phyloP scores from a whole-genome alignment of 176 grass and related monocot species.

The Lolium rigidum region DNA sequence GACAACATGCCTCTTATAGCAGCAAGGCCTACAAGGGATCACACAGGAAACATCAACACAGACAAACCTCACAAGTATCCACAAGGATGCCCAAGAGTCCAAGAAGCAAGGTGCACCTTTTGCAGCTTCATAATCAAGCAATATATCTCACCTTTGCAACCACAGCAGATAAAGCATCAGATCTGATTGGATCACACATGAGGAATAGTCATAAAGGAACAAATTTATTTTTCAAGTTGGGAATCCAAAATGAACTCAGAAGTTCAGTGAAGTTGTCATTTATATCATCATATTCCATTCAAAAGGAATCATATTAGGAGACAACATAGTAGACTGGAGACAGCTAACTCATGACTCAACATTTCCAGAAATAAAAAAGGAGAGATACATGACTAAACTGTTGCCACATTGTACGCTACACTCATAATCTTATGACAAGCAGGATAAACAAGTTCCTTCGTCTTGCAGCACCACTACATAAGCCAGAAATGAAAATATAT shows the following conservation, averaged over 20 bases:
- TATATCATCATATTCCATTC: too few species aligned
- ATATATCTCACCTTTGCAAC: conserved; percentile 6
- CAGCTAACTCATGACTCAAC: too few species aligned
- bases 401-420: too few species aligned
- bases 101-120: neutral
- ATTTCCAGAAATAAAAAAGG: too few species aligned
- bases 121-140: neutral
- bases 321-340: too few species aligned
- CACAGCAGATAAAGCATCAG: conserved; percentile 13
- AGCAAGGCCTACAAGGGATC: conserved; percentile 27
- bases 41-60: neutral
- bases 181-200: conserved; percentile 14
- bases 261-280: too few species aligned
- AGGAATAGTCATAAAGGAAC: conserved; percentile 23
- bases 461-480: conserved; percentile 32
- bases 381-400: too few species aligned
- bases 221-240: too few species aligned
- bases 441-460: conserved; percentile 10
- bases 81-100: neutral
- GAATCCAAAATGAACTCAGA: too few species aligned
- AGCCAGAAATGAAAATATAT: conserved; percentile 24
- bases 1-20: conserved; percentile 1
- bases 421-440: too few species aligned
- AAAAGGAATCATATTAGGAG: too few species aligned
- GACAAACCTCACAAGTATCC: conserved; percentile 14